Evolutionary conservation across 371 early-diverging fungal species (phyloP), one percentile per base, ranked within the genome.

Genomic region (Massospora cicadina): DNA sequence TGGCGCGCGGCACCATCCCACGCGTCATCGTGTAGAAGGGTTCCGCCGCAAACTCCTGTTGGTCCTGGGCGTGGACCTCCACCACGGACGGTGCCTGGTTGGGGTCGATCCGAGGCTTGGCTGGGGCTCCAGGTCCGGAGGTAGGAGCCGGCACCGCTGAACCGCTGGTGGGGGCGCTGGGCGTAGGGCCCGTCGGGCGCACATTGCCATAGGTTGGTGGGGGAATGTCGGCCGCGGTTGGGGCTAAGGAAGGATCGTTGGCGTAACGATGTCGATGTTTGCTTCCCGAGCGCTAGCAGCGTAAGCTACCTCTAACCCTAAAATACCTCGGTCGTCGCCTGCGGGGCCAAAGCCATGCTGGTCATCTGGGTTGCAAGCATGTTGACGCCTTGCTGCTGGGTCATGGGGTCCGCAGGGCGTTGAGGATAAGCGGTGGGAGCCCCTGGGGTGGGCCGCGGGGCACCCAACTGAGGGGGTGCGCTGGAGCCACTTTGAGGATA

Each of bases 71-170:
- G 60, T 91, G 92, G 30, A 90, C 87, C 27, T 79, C 78, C 1
- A 92, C 80, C 21, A 94, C 93, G 17, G 90, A 86, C 7, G 98
- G 98, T 55, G 97, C 88, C 65, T 92, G 90, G 71, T 90, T 84
- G 0, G 96, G 95, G 70, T 97, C 91, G 58, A 97, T 95, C 33
- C 81, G 79, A 27, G 78, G 77, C 58, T 81, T 78, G 5, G 70
- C 72, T 23, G 75, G 76, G 17, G 68, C 68, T n/a, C 67, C 54
- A 29, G 70, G 68, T 26, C 69, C 32, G 10, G n/a, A 23, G 25
- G 55, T 54, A 65, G 55, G 27, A 10, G 33, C 24, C 12, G 13
- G 24, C 7, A 23, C 21, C 53, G 25, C 43, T 24, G 25, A 63
- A 21, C 33, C 31, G 25, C 25, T 60, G 3, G 10, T 60, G 24